phyloP scores from a whole-genome alignment of 257 asterid species.

The Gentiana macrophylla region DNA sequence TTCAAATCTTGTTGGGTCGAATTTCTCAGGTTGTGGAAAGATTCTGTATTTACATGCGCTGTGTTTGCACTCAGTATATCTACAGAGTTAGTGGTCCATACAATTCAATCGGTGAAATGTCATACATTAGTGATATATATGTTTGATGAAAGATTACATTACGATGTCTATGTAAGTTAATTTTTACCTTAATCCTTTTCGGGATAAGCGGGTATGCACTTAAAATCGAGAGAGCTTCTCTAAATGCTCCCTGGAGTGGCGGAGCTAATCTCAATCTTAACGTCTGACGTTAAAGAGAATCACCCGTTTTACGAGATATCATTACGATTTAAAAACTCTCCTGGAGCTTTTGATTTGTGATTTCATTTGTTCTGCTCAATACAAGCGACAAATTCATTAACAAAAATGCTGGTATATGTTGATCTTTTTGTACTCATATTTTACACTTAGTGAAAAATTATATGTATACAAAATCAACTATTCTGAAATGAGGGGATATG shows the following conservation, averaged over 20 bases:
- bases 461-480: too few species aligned
- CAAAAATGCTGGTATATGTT: too few species aligned
- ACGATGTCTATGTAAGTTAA: neutral
- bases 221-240: constrained; percentile 55
- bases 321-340: constrained; percentile 46
- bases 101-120: neutral
- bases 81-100: constrained; percentile 5
- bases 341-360: constrained; percentile 36
- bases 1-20: constrained; percentile 47
- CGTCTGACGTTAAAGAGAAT: constrained; percentile 61
- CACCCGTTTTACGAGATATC: constrained; percentile 53
- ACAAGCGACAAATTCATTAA: neutral
- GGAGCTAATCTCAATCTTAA: constrained; percentile 49
- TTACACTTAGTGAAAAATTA: too few species aligned
- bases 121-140: neutral
- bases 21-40: constrained; percentile 33
- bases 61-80: constrained; percentile 46
- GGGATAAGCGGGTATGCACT: constrained; percentile 48
- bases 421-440: neutral
- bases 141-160: neutral
- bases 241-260: constrained; percentile 50
- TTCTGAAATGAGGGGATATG: too few species aligned
- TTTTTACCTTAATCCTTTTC: constrained; percentile 49
- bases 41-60: constrained; percentile 37
- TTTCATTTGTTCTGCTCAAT: constrained; percentile 42